Base-by-base conservation (phyloP, 2,329 filamentous ascomycete genomes). In the Graphiopsis chlorocephala region DNA sequence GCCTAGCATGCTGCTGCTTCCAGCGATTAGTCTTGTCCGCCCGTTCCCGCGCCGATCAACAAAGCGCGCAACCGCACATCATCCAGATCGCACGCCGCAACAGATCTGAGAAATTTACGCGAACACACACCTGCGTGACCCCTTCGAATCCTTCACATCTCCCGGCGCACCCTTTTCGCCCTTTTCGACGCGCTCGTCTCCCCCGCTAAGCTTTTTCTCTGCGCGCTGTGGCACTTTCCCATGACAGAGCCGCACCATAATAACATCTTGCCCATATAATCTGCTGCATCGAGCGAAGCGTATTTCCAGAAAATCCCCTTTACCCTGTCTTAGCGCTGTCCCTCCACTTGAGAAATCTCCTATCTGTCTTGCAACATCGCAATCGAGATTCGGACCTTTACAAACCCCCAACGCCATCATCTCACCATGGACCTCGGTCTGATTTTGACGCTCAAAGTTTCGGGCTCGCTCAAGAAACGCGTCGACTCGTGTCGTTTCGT, bases 71-170 rank as follows among this genome's bases (percentile, higher is more conserved):
- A 58, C 45, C 20, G 58, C 42, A 29, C 28, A 61, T 61, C 58
- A 61, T 52, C 58, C 58, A 61, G 58, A 61, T 61, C 58, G 42
- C 28, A 33, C 38, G 26, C 50, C 57, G 38, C 38, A 45, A 33
- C 42, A 48, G 57, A 60, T 60, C 57, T 47, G 38, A 28, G 47
- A 61, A 62, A 42, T 38, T 56, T 56, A 56, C 53, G 53, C 53
- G 55, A 57, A 58, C 55, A 38, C 55, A 38, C 28, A 23, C 38
- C 38, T 45, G 38, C 38, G 20, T 45, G 38, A 45, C 38, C 60
- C 60, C 48, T 62, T 23, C 60, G 60, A 62, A 62, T 62, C 60
- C 60, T 62, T 62, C 48, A 15, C 31, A 28, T 29, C 25, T 31
- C 58, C 26, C 47, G 29, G 50, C 50, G 50, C 50, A 29, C 38